Evolutionary conservation across 2,329 filamentous ascomycete genomes (phyloP).

Genomic region (Paecilomyces sp.): DNA sequence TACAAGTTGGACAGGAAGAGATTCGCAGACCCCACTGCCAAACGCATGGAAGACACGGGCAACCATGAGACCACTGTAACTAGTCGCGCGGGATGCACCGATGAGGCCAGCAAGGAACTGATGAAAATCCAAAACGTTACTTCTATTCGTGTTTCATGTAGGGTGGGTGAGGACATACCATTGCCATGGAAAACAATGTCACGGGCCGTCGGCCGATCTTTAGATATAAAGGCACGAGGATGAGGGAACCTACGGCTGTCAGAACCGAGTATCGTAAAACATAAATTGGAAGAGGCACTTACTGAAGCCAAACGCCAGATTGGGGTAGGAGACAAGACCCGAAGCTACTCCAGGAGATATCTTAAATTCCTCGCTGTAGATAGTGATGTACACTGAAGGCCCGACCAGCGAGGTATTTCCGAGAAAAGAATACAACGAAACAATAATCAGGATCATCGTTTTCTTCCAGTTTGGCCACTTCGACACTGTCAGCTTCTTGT

Average conservation of each 20-base stretch:
- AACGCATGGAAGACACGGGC: constrained; percentile 37
- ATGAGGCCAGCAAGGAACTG: constrained; percentile 37
- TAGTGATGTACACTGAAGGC: constrained; percentile 51
- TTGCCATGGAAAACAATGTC: constrained; percentile 34
- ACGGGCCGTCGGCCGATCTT: constrained; percentile 42
- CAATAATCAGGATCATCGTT: constrained; percentile 48
- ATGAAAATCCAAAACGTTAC: background rate
- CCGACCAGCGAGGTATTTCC: constrained; percentile 52
- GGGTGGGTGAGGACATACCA: constrained; percentile 13
- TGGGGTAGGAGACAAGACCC: constrained; percentile 53
- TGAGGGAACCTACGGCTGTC: constrained; percentile 32
- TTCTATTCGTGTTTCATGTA: background rate
- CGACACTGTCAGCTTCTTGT: background rate
- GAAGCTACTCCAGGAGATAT: constrained; percentile 47
- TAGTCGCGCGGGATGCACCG: constrained; percentile 33
- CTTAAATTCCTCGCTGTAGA: constrained; percentile 47
- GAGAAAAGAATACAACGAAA: constrained; percentile 51
- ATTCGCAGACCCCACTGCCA: constrained; percentile 40
- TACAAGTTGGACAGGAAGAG: constrained; percentile 40
- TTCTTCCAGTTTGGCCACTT: constrained; percentile 53
- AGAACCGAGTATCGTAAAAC: background rate
- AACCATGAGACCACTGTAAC: constrained; percentile 36
- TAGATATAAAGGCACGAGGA: constrained; percentile 53
- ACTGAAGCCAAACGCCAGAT: constrained; percentile 54
- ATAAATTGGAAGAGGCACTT: constrained; percentile 6